phyloP scores from a whole-genome alignment of 345 rosid genomes.

The Brassica napus region DNA sequence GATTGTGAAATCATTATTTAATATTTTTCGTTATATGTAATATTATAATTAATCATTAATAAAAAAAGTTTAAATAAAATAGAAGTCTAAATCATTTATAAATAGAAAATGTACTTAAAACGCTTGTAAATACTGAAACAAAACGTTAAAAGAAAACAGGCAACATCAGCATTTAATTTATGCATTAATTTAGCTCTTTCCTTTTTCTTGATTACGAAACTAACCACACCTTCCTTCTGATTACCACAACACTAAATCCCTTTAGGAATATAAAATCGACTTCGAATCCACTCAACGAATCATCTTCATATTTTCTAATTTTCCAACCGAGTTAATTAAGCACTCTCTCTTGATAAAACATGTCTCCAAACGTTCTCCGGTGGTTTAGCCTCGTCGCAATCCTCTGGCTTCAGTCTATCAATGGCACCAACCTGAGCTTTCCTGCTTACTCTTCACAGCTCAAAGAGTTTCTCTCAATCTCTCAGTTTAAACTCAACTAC shows the following conservation, averaged over 20 bases:
- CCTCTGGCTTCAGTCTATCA: constrained; percentile 79
- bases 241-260: constrained; percentile 14
- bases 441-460: constrained; percentile 91
- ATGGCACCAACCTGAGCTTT: constrained; percentile 78
- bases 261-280: background rate
- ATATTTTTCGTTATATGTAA: too few relatives aligned
- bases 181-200: background rate
- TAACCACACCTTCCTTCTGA: constrained; percentile 7
- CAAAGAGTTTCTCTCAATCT: constrained; percentile 64
- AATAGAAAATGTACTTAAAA: background rate
- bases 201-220: constrained; percentile 16
- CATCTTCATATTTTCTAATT: background rate
- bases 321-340: background rate
- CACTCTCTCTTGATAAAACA: constrained; percentile 19
- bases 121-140: background rate
- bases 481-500: constrained; percentile 76
- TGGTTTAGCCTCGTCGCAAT: constrained; percentile 79
- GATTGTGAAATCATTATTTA: background rate
- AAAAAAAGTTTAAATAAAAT: background rate
- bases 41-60: too few relatives aligned
- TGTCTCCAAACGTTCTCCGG: constrained; percentile 46
- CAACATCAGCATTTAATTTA: background rate
- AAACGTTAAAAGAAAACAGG: background rate
- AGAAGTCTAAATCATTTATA: background rate
- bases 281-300: background rate